A percentile compares a stretch with the other conserved stretches of the same genome.
Conservation (phyloP, 2,329 filamentous ascomycete species). For the Scedosporium minutisporum region DNA sequence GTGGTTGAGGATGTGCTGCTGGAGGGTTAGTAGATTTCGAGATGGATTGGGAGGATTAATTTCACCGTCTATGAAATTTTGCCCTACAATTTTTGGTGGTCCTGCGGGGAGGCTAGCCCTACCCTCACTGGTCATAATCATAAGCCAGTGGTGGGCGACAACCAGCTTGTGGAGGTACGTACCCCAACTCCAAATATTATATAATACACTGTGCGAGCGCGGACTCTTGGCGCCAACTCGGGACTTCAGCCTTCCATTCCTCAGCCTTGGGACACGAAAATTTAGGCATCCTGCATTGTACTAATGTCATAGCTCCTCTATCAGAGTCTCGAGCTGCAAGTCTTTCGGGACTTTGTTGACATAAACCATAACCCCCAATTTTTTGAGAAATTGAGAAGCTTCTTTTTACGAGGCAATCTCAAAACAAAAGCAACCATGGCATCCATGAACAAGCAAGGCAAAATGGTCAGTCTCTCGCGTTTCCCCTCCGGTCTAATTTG, state of each 20-base stretch:
- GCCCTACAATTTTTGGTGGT: conserved; percentile 3
- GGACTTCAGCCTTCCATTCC: not conserved
- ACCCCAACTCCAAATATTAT: not conserved
- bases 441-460: conserved; percentile 78
- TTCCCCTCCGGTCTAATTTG: conserved; percentile 16
- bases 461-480: conserved; percentile 71
- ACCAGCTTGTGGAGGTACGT: not conserved
- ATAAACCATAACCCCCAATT: conserved; percentile 16
- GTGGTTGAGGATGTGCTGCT: conserved; percentile 2
- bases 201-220: not conserved
- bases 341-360: conserved; percentile 3
- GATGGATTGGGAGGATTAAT: not conserved
- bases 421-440: conserved; percentile 46
- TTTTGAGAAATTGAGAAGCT: conserved; percentile 17
- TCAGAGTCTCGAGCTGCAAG: conserved; percentile 1
- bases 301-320: conserved; percentile 1
- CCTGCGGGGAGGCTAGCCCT: conserved; percentile 1
- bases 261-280: conserved; percentile 7
- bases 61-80: not conserved
- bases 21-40: not conserved
- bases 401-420: conserved; percentile 11
- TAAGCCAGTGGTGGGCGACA: not conserved
- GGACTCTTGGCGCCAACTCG: not conserved
- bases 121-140: not conserved
- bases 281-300: not conserved